These are phyloP conservation scores for Sonneratia alba DNA, from an alignment of 345 rosid species.

Conservation along the genomic window DNA sequence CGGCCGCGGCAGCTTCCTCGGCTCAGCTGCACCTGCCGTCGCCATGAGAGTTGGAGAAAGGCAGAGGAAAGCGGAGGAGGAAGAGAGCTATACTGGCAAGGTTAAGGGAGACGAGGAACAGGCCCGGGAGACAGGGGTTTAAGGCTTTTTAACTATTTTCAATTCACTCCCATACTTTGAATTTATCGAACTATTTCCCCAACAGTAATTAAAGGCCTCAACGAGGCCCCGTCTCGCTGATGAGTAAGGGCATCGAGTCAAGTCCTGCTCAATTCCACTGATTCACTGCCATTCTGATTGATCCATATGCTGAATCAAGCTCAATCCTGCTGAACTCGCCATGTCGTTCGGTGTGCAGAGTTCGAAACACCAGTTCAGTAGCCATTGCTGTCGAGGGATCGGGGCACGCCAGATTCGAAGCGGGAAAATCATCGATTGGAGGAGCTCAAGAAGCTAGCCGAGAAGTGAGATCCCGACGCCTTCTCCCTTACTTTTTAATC, in stretches of 20 bases:
- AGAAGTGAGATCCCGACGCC: conserved; percentile 44
- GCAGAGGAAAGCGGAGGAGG: neutral
- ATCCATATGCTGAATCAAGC: neutral
- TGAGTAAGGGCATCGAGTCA: no score
- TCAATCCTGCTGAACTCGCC: neutral
- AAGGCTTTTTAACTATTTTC: neutral
- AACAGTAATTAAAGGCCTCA: neutral
- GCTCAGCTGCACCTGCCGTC: conserved; percentile 41
- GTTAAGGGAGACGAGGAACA: neutral
- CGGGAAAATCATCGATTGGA: neutral
- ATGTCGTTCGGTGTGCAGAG: conserved; percentile 24
- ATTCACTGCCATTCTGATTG: conserved; percentile 4
- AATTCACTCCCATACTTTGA: neutral
- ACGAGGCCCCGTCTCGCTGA: neutral
- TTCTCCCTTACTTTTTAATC: neutral
- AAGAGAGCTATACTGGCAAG: neutral
- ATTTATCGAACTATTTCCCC: neutral
- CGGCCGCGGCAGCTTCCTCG: conserved; percentile 62
- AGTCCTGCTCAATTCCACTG: neutral
- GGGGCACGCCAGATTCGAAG: conserved; percentile 17
- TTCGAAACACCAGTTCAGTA: conserved; percentile 66
- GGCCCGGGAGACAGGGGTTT: neutral
- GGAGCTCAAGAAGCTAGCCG: conserved; percentile 78
- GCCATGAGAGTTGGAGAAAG: conserved; percentile 34
- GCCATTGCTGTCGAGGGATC: conserved; percentile 57